Conservation (phyloP, 2,329 filamentous ascomycete species). For the Claviceps humidiphila region DNA sequence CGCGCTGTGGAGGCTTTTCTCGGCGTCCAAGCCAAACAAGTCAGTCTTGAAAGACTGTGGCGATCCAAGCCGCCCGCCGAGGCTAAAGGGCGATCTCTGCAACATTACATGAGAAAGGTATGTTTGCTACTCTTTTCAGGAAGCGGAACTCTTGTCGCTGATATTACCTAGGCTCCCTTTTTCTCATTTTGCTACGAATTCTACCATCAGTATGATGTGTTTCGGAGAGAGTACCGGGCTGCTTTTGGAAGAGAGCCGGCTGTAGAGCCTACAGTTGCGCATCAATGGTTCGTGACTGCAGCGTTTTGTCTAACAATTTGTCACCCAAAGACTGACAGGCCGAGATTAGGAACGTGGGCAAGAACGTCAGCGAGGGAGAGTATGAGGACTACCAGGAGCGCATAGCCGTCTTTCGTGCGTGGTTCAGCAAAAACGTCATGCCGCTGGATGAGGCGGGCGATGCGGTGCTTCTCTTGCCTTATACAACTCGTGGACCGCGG, state of each 20-base stretch:
- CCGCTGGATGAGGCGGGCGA: slow-evolving; percentile 7
- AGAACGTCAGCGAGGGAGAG: slow-evolving; percentile 11
- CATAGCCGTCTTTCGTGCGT: slow-evolving; percentile 16
- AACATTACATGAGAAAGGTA: slow-evolving; percentile 18
- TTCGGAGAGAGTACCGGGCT: slow-evolving; percentile 13
- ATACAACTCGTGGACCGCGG: slow-evolving; percentile 6
- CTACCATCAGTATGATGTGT: slow-evolving; percentile 17
- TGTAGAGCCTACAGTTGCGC: slow-evolving; percentile 15
- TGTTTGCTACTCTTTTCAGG: slow-evolving; percentile 4
- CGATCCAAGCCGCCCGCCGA: slow-evolving; percentile 10
- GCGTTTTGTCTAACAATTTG: background rate
- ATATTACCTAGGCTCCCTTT: slow-evolving; percentile 15
- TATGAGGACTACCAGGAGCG: slow-evolving; percentile 12
- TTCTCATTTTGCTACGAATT: slow-evolving; percentile 20
- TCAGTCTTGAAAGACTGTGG: slow-evolving; percentile 12
- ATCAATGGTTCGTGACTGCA: slow-evolving; percentile 16
- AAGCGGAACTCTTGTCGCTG: too few species aligned
- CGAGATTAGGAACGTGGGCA: slow-evolving; percentile 13
- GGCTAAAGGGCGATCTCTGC: slow-evolving; percentile 11
- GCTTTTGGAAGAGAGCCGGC: slow-evolving; percentile 14
- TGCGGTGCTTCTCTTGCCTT: slow-evolving; percentile 14
- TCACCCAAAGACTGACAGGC: background rate
- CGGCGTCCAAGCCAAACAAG: slow-evolving; percentile 8
- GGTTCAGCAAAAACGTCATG: slow-evolving; percentile 20
- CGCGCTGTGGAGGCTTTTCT: slow-evolving; percentile 12